phyloP scores from a whole-genome alignment of 2,329 filamentous ascomycete species.

The Thelonectria blattea region DNA sequence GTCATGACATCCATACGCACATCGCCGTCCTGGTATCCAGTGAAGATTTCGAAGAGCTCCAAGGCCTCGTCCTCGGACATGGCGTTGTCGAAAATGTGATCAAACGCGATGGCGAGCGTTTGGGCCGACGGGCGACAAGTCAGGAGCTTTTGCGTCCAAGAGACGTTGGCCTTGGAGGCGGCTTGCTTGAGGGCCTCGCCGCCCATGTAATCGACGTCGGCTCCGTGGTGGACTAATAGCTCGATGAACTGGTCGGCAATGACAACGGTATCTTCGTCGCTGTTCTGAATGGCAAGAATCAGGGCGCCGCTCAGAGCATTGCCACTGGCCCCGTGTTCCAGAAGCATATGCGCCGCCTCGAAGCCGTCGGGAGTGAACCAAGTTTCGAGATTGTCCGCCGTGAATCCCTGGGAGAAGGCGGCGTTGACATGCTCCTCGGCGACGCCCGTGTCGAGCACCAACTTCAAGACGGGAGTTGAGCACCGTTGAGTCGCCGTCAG shows the following conservation, averaged over 20 bases:
- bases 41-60: conserved; percentile 58
- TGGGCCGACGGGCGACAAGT: conserved; percentile 55
- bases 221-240: conserved; percentile 46
- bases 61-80: conserved; percentile 57
- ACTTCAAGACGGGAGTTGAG: conserved; percentile 46
- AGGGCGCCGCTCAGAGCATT: conserved; percentile 54
- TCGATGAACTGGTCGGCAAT: conserved; percentile 55
- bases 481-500: conserved; percentile 54
- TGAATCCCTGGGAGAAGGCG: conserved; percentile 54
- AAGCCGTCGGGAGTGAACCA: conserved; percentile 58
- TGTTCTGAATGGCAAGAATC: conserved; percentile 52
- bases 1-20: conserved; percentile 58
- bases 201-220: conserved; percentile 56
- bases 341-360: conserved; percentile 53
- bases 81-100: conserved; percentile 60
- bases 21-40: conserved; percentile 55
- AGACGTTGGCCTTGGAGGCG: conserved; percentile 56
- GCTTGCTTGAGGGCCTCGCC: conserved; percentile 62
- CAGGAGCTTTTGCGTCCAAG: conserved; percentile 58
- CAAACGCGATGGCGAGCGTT: conserved; percentile 60
- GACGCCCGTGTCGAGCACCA: conserved; percentile 52
- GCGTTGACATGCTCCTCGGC: conserved; percentile 51
- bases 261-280: conserved; percentile 44
- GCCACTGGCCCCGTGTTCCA: conserved; percentile 56
- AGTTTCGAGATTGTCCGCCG: conserved; percentile 43